Conservation (phyloP, 2,329 filamentous ascomycete species). For the Pseudocercospora fijiensis region DNA sequence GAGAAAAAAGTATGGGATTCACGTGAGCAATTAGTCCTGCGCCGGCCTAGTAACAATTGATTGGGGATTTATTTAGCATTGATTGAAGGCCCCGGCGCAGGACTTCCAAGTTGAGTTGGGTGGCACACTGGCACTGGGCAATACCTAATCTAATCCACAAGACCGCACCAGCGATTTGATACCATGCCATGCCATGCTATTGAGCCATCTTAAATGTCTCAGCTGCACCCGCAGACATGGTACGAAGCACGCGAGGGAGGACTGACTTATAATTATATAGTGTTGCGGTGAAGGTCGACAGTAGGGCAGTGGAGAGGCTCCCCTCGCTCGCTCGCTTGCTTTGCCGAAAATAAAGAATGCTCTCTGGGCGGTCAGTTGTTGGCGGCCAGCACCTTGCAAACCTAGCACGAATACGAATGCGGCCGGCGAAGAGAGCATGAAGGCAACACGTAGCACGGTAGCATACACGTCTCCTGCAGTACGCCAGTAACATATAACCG, state of each 20-base stretch:
- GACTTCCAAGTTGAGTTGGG: too few relatives aligned
- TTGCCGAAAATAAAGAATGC: background rate
- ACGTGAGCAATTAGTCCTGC: background rate
- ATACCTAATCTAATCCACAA: background rate
- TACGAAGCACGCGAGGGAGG: conserved; percentile 1
- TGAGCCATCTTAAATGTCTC: too few relatives aligned
- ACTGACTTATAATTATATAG: background rate
- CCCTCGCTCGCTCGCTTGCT: too few relatives aligned
- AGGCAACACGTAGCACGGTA: background rate
- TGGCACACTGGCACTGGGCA: too few relatives aligned
- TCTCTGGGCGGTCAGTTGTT: conserved; percentile 2
- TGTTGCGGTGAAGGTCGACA: conserved; percentile 3
- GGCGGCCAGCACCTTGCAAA: conserved; percentile 6
- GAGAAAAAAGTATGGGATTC: background rate
- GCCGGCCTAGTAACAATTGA: too few relatives aligned
- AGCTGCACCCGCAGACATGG: background rate
- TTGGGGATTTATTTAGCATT: too few relatives aligned
- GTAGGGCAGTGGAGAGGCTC: background rate
- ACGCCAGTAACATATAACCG: background rate
- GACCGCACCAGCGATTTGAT: background rate
- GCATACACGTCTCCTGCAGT: background rate
- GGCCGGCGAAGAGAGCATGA: background rate
- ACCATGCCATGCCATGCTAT: too few relatives aligned
- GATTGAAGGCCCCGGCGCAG: too few relatives aligned
- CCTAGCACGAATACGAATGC: background rate